Percentiles rank a stretch among this genome's conserved stretches.
Conservation (phyloP, 2,329 filamentous ascomycete genomes). For the Alternaria novae-zelandiae region DNA sequence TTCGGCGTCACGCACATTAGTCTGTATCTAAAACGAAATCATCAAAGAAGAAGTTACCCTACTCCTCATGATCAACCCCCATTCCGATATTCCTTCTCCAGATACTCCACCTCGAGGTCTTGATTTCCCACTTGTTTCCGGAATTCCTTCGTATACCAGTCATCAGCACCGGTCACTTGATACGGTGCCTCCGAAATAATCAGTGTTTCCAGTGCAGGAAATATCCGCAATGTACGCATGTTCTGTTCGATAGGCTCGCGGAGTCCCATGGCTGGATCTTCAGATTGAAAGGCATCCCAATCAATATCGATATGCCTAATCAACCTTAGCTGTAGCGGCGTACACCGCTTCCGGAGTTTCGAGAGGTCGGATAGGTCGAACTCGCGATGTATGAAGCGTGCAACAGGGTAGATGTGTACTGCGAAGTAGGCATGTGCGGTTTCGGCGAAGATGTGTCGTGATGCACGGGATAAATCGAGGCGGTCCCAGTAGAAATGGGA, state of each 20-base stretch:
- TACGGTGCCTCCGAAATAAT: neutral
- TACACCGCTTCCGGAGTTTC: neutral
- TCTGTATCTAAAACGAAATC: neutral
- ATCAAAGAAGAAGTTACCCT: neutral
- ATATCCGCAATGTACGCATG: neutral
- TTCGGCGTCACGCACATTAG: neutral
- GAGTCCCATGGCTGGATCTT: neutral
- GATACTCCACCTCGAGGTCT: neutral
- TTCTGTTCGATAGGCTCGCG: neutral
- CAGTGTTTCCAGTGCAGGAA: neutral
- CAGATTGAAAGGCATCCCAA: neutral
- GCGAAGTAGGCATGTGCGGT: neutral
- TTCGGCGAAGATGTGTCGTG: neutral
- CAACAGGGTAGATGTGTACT: neutral
- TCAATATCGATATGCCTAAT: neutral
- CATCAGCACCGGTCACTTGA: neutral
- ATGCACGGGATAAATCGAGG: neutral
- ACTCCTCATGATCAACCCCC: neutral
- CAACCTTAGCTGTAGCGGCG: neutral
- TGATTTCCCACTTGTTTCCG: neutral
- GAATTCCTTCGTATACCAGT: neutral
- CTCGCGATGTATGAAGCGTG: neutral
- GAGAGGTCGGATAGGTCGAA: neutral
- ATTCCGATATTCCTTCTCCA: neutral
- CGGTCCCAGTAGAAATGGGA: neutral